A percentile compares a stretch with the other conserved stretches of the same genome.
These are phyloP conservation scores for Aspergillus taichungensis DNA, from an alignment of 495 filamentous ascomycete genomes.

Conservation along the genomic window DNA sequence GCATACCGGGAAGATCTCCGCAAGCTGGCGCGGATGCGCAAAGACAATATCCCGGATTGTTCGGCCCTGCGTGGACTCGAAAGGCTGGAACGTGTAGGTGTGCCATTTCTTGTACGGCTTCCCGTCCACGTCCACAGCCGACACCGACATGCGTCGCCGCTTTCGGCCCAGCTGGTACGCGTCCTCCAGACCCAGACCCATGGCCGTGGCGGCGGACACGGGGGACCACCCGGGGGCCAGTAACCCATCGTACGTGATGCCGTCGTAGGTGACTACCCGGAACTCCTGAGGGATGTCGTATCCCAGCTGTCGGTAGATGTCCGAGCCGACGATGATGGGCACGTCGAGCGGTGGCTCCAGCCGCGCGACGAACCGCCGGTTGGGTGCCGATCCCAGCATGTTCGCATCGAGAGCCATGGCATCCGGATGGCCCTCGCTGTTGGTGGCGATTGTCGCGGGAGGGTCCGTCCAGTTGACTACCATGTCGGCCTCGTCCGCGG, in stretches of 20 bases:
- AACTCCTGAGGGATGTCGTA: constrained; percentile 45
- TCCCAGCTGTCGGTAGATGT: constrained; percentile 59
- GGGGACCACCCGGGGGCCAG: constrained; percentile 44
- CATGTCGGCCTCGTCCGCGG: constrained; percentile 10
- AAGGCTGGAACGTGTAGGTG: constrained; percentile 58
- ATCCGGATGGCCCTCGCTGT: constrained; percentile 28
- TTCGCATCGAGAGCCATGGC: constrained; percentile 38
- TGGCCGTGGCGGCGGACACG: constrained; percentile 13
- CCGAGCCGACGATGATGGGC: constrained; percentile 54
- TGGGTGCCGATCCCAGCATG: constrained; percentile 46
- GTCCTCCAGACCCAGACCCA: constrained; percentile 15
- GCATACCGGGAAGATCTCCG: constrained; percentile 59
- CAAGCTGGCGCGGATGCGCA: constrained; percentile 75
- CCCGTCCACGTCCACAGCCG: constrained; percentile 28
- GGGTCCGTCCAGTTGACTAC: constrained; percentile 44
- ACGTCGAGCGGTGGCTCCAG: constrained; percentile 79
- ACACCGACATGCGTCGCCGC: constrained; percentile 26
- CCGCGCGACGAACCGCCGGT: constrained; percentile 73
- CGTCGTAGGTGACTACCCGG: constrained; percentile 46
- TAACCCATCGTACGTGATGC: constrained; percentile 39
- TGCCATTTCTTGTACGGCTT: constrained; percentile 44
- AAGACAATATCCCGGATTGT: constrained; percentile 68
- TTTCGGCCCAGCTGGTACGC: constrained; percentile 19
- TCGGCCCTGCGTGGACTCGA: constrained; percentile 60
- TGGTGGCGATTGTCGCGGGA: constrained; percentile 34